Evolutionary conservation across 2,329 filamentous ascomycete species (phyloP).

Genomic region (Cadophora sp.): DNA sequence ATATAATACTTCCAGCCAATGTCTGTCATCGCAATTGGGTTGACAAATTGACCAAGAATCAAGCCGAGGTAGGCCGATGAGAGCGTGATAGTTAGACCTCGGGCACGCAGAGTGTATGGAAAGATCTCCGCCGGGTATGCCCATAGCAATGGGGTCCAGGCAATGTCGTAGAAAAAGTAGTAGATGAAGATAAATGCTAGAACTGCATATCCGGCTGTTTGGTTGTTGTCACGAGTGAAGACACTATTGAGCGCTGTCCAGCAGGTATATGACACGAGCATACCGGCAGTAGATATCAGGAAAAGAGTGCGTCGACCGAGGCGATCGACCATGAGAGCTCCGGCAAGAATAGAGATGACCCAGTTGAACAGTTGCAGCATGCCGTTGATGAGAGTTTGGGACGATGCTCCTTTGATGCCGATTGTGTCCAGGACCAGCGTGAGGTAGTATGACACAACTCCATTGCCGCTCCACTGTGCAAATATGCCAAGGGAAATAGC

Average conservation of each 20-base stretch:
- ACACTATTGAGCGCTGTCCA: conserved; percentile 35
- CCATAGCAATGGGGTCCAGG: conserved; percentile 34
- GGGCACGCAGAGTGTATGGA: conserved; percentile 41
- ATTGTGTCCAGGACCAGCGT: conserved; percentile 40
- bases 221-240: conserved; percentile 16
- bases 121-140: conserved; percentile 34
- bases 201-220: conserved; percentile 26
- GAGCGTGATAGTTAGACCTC: conserved; percentile 48
- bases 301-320: conserved; percentile 38
- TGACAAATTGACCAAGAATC: conserved; percentile 47
- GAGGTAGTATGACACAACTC: conserved; percentile 48
- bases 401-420: conserved; percentile 32
- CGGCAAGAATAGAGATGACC: conserved; percentile 40
- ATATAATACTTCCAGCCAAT: conserved; percentile 51
- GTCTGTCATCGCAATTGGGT: conserved; percentile 47
- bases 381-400: conserved; percentile 44
- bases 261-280: conserved; percentile 39
- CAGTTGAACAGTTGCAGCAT: conserved; percentile 47
- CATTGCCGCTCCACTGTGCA: conserved; percentile 29
- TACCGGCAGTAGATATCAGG: conserved; percentile 29
- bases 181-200: conserved; percentile 56
- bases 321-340: conserved; percentile 37
- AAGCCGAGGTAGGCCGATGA: not conserved
- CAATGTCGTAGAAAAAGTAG: conserved; percentile 50
- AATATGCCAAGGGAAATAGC: conserved; percentile 17